Evolutionary conservation across 129 eudicot genomes (phyloP), one percentile per base, ranked within the genome.

Genomic region (Flaveria trinervia): DNA sequence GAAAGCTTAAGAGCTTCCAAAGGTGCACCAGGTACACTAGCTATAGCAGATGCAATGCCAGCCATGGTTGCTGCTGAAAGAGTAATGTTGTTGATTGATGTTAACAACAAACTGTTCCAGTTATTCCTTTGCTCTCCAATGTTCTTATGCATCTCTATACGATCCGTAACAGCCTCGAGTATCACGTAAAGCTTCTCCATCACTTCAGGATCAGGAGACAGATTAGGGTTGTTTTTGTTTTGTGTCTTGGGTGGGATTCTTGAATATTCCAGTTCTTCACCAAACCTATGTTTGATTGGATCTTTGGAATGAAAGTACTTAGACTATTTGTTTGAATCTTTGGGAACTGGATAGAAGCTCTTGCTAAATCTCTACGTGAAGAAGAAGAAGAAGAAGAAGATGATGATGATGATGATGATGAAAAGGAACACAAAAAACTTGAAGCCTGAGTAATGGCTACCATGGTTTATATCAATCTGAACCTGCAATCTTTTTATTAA

Each of bases 71-170:
- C 79, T 15, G 88, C 88, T 0, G 90, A 72, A 17, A 81, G 82
- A 60, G 87, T 80, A 13, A 84, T 76, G 8, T 83, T 81, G 77
- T 84, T 87, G 60, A 84, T 84, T 0, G 89, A 87, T 14, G 83
- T 79, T 36, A 82, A 72, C 48, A 89, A 50, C 6, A 89, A 70
- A 18, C 66, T 66, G 48, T 87, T 87, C 92, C 96, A 87, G 68
- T 87, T 80, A n/a, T 73, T 70, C 12, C 96, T 77, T 64, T 89
- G 96, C 39, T 87, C 87, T 2, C 86, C 85, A 8, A 89, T 66
- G 68, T 89, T 89, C 20, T 57, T 77, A 61, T 89, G 96, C 88
- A 89, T 89, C 82, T 89, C 96, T 16, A 89, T 81, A 15, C 96
- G 85, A 49, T 89, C 92, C 1, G 84, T 68, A 10, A 89, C 85